Evolutionary conservation across 2,329 filamentous ascomycete genomes (phyloP).

Genomic region (Metarhizium guizhouense): DNA sequence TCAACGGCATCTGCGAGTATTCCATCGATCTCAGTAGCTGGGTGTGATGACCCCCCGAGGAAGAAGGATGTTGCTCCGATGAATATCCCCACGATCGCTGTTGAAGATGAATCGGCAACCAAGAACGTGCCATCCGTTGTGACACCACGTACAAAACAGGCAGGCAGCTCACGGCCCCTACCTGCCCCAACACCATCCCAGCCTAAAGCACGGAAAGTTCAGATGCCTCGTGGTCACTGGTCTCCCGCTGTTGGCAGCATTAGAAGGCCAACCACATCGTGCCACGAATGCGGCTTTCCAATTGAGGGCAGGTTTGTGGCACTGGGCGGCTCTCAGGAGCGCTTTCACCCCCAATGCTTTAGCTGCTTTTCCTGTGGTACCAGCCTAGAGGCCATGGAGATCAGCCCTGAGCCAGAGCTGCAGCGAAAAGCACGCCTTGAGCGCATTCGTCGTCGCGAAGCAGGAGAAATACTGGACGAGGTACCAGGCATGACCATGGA

Average conservation of each 20-base stretch:
- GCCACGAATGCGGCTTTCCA: conserved; percentile 72
- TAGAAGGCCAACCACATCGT: conserved; percentile 57
- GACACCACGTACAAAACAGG: conserved; percentile 31
- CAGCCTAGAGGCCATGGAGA: conserved; percentile 86
- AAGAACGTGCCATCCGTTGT: conserved; percentile 35
- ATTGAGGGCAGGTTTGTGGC: conserved; percentile 89
- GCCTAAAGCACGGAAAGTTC: conserved; percentile 25
- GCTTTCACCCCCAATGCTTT: conserved; percentile 93
- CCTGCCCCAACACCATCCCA: conserved; percentile 34
- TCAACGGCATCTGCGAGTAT: conserved; percentile 19
- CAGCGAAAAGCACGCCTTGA: conserved; percentile 63
- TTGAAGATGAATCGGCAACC: conserved; percentile 24
- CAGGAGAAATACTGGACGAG: conserved; percentile 51
- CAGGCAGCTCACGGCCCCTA: conserved; percentile 23
- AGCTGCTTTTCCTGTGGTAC: conserved; percentile 81
- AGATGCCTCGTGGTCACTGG: conserved; percentile 46
- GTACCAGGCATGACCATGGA: conserved; percentile 53
- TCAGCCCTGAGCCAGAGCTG: conserved; percentile 80
- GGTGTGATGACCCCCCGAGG: conserved; percentile 11
- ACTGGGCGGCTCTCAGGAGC: conserved; percentile 59
- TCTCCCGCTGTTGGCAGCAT: conserved; percentile 40
- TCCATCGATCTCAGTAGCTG: conserved; percentile 28
- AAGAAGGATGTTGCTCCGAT: conserved; percentile 22
- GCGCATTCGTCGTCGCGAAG: conserved; percentile 55
- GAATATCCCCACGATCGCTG: conserved; percentile 43